Conservation (phyloP, 805 yeast species). For the Candida maesae region DNA sequence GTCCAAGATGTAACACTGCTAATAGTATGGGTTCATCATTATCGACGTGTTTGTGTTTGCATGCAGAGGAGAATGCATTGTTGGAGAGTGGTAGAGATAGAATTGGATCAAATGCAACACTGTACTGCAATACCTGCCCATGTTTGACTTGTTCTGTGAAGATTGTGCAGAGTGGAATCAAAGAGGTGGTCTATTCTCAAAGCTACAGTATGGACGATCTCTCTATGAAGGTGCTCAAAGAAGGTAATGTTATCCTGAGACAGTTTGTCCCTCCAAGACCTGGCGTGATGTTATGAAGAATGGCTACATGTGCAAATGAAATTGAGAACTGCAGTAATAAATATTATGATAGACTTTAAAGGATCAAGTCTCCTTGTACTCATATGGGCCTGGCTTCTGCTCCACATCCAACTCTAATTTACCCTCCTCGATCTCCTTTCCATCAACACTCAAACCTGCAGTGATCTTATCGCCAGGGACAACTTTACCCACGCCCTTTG, state of each 20-base stretch:
- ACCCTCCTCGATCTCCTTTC: slow-evolving; percentile 48
- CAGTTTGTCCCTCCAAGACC: slow-evolving; percentile 40
- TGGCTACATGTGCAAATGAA: too few species aligned
- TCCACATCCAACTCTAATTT: slow-evolving; percentile 33
- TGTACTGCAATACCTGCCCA: slow-evolving; percentile 96
- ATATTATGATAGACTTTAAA: background rate
- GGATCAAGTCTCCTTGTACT: slow-evolving; percentile 40
- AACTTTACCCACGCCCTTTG: slow-evolving; percentile 91
- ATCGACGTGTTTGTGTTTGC: slow-evolving; percentile 86
- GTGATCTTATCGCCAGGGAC: slow-evolving; percentile 73
- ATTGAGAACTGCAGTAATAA: background rate
- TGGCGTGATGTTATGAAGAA: slow-evolving; percentile 15
- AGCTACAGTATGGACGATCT: slow-evolving; percentile 86
- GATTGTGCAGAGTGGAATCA: slow-evolving; percentile 88
- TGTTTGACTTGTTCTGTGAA: slow-evolving; percentile 94
- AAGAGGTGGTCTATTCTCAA: slow-evolving; percentile 89
- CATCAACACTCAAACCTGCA: slow-evolving; percentile 58
- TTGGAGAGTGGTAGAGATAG: slow-evolving; percentile 92
- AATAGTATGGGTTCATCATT: slow-evolving; percentile 58
- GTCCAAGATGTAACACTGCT: slow-evolving; percentile 80
- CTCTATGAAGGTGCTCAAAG: slow-evolving; percentile 66
- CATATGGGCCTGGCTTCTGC: slow-evolving; percentile 57
- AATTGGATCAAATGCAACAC: slow-evolving; percentile 55
- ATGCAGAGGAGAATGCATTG: slow-evolving; percentile 96
- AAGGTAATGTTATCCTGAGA: slow-evolving; percentile 71